phyloP scores from a whole-genome alignment of 2,329 filamentous ascomycete species.

The Akanthomyces dipterigenus region DNA sequence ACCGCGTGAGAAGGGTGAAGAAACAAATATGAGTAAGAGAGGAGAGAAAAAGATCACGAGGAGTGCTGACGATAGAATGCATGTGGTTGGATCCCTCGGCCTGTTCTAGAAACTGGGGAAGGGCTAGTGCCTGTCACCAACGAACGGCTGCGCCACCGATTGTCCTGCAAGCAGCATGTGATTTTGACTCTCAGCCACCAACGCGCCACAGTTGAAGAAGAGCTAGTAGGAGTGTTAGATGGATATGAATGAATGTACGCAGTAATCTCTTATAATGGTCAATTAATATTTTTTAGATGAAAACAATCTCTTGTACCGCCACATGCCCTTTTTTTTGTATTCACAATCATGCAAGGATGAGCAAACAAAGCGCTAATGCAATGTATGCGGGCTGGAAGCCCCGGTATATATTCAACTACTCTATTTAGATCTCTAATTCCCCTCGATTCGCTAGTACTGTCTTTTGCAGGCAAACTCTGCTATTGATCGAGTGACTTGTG shows the following conservation, averaged over 20 bases:
- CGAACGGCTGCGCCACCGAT: conserved; percentile 7
- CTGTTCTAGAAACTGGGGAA: conserved; percentile 10
- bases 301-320: too few relatives aligned
- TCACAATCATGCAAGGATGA: background rate
- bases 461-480: background rate
- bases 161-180: conserved; percentile 11
- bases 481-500: conserved; percentile 26
- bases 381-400: background rate
- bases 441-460: background rate
- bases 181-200: background rate
- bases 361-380: background rate
- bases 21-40: background rate
- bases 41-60: conserved; percentile 3
- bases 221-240: background rate
- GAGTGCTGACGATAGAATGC: conserved; percentile 11
- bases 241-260: background rate
- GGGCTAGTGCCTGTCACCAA: background rate
- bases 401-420: background rate
- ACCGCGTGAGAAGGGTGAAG: background rate
- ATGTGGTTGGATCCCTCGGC: conserved; percentile 14
- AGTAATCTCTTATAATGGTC: background rate
- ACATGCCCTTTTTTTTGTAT: too few relatives aligned
- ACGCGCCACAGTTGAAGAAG: conserved; percentile 14
- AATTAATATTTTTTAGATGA: too few relatives aligned
- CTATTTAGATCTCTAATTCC: background rate